Evolutionary conservation across 352 stramenopile genomes (phyloP).

Genomic region (Phytophthora foliorum): DNA sequence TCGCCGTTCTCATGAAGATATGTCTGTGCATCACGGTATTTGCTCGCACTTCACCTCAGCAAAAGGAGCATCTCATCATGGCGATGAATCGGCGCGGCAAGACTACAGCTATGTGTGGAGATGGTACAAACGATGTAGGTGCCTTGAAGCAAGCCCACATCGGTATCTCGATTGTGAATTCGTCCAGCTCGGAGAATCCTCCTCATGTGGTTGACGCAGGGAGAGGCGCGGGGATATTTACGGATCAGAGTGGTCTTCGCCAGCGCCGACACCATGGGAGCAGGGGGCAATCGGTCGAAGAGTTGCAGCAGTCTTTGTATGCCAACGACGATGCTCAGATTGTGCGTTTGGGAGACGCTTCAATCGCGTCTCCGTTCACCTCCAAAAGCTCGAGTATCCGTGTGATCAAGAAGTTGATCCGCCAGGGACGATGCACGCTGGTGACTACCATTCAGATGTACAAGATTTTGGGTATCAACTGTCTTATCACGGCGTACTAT

Average conservation of each 20-base stretch:
- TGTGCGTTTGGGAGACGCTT: conserved; percentile 99
- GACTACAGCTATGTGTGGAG: conserved; percentile 98
- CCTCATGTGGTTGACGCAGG: conserved; percentile 29
- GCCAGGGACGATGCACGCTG: conserved; percentile 98
- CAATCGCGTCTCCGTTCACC: conserved; percentile 99
- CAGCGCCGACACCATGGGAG: conserved; percentile 73
- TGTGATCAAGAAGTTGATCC: conserved; percentile 95
- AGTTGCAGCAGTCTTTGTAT: conserved; percentile 83
- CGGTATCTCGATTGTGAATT: conserved; percentile 85
- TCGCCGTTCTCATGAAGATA: conserved; percentile 78
- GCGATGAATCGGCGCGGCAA: conserved; percentile 93
- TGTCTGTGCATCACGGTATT: conserved; percentile 93
- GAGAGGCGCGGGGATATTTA: conserved; percentile 61
- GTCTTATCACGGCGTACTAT: conserved; percentile 98
- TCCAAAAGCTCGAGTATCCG: conserved; percentile 93
- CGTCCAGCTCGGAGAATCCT: conserved; percentile 76
- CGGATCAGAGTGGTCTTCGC: conserved; percentile 50
- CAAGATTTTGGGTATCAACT: conserved; percentile 99
- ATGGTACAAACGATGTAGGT: conserved; percentile 98
- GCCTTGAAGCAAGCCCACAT: conserved; percentile 95
- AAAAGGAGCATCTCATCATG: conserved; percentile 98
- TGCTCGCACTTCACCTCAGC: conserved; percentile 95
- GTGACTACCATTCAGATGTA: conserved; percentile 99
- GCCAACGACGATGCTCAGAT: conserved; percentile 92
- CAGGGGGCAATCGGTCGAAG: conserved; percentile 48